These are phyloP conservation scores for Hyaloperonospora brassicae DNA, from an alignment of 352 stramenopile species.

Conservation along the genomic window DNA sequence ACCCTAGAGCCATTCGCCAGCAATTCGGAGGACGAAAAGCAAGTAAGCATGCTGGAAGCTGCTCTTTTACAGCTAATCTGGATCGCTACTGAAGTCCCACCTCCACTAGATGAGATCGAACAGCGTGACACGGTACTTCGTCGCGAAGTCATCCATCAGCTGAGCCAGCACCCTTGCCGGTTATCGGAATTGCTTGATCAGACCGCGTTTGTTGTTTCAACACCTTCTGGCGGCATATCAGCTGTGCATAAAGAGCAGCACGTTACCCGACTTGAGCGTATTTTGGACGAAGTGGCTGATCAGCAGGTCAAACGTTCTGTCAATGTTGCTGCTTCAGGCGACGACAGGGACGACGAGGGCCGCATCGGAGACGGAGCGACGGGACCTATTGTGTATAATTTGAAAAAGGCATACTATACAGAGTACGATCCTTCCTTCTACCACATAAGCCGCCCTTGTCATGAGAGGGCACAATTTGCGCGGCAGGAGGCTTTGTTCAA, in stretches of 20 bases:
- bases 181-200: slow-evolving; percentile 75
- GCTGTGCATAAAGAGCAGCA: slow-evolving; percentile 61
- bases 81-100: slow-evolving; percentile 80
- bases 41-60: slow-evolving; percentile 61
- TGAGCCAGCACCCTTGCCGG: slow-evolving; percentile 64
- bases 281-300: slow-evolving; percentile 68
- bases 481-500: slow-evolving; percentile 81
- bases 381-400: slow-evolving; percentile 65
- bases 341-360: slow-evolving; percentile 28
- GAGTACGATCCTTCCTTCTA: slow-evolving; percentile 82
- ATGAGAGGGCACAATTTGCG: slow-evolving; percentile 74
- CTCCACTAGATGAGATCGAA: slow-evolving; percentile 52
- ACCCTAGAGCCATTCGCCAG: slow-evolving; percentile 15
- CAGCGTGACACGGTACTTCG: slow-evolving; percentile 57
- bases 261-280: slow-evolving; percentile 44
- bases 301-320: slow-evolving; percentile 46
- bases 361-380: slow-evolving; percentile 37
- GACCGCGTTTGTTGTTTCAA: slow-evolving; percentile 66
- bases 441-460: slow-evolving; percentile 61
- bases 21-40: slow-evolving; percentile 45
- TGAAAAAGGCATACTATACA: slow-evolving; percentile 70
- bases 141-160: slow-evolving; percentile 81
- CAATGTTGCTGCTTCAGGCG: slow-evolving; percentile 26
- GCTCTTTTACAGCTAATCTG: slow-evolving; percentile 79
- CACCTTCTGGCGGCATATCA: slow-evolving; percentile 55